A percentile compares a stretch with the other conserved stretches of the same genome.
Evolutionary conservation across 2,329 filamentous ascomycete genomes (phyloP).

Genomic region (Apiospora pterosperma): DNA sequence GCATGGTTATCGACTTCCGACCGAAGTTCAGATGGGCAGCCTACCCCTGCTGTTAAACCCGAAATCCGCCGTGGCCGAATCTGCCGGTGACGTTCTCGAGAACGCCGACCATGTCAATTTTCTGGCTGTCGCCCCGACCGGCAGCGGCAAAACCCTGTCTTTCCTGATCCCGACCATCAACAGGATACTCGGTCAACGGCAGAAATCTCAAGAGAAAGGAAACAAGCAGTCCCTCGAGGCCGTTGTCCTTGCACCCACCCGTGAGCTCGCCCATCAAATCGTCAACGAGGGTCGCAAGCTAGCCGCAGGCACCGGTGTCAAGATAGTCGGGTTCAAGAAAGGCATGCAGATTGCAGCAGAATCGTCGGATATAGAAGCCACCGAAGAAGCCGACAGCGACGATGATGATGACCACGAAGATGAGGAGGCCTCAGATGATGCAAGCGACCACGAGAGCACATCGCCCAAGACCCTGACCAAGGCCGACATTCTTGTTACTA

Average conservation of each 20-base stretch:
- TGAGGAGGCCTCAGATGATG: constrained; percentile 32
- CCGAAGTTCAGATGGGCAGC: constrained; percentile 87
- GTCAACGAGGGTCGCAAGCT: constrained; percentile 85
- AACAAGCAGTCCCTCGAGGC: constrained; percentile 53
- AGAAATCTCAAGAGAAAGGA: constrained; percentile 27
- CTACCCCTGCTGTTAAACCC: constrained; percentile 72
- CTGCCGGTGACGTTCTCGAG: constrained; percentile 30
- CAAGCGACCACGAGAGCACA: constrained; percentile 12
- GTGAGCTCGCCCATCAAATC: constrained; percentile 76
- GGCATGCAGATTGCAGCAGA: constrained; percentile 67
- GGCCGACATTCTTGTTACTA: constrained; percentile 77
- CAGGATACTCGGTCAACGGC: constrained; percentile 58
- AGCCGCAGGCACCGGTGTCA: constrained; percentile 70
- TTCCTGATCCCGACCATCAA: constrained; percentile 88
- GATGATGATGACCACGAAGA: constrained; percentile 32
- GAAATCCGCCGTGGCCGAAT: constrained; percentile 41
- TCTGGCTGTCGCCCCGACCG: constrained; percentile 86
- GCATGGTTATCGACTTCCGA: constrained; percentile 86
- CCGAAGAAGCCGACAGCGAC: constrained; percentile 34
- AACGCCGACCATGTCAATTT: constrained; percentile 59
- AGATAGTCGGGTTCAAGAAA: constrained; percentile 79
- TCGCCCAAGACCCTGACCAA: constrained; percentile 52
- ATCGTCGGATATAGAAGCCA: constrained; percentile 28
- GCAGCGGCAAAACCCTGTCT: constrained; percentile 92
- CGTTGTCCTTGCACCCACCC: constrained; percentile 73